Evolutionary conservation across 140 eudicot genomes (phyloP), one percentile per base, ranked within the genome.

Genomic region (Senecio squalidus): DNA sequence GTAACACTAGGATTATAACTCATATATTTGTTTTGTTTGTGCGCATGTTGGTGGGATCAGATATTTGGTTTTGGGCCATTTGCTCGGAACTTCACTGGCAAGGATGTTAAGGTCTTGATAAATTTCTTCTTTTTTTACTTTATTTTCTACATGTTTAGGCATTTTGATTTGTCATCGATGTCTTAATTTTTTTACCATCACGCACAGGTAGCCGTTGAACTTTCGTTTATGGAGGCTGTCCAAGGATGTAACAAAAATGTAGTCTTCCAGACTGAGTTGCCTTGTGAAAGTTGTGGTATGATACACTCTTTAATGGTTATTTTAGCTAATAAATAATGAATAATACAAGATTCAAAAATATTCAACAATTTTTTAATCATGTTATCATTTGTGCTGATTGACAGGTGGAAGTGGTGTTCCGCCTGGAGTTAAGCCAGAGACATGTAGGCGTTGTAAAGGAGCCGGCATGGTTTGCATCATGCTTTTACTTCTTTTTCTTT

Each of bases 141-240:
- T 20, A 20, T 21, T 66, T 2, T 52, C 54, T 58, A 20, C 11
- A n/a, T 28, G 27, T 25, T 61, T 45, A 9, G 24, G 23, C 27
- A 3, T 26, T 46, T 23, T 4, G n/a, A 64, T 60, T 18, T 44
- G 14, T 10, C 17, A 30, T 68, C 47, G 15, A 61, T 29, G 26
- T 45, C 24, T 25, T 24, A 45, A 14, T 24, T 18, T 46, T 50
- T 13, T 10, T 33, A 43, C 13, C 14, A 40, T 38, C 11, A 22
- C 71, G 72, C 14, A 18, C 62, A 89, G 95, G 84, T 82, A 46
- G 15, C 81, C 21, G 64, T 91, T 55, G 92, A 91, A 44, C 81
- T 92, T 59, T 87, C 98, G 30, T 92, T 92, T 56, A 92, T 87
- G 98, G 98, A 92, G 86, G 98, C 98, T 77, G 96, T 92, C 52